phyloP scores from a whole-genome alignment of 805 yeast genomes.

The Sugiyamaella mastotermitis region DNA sequence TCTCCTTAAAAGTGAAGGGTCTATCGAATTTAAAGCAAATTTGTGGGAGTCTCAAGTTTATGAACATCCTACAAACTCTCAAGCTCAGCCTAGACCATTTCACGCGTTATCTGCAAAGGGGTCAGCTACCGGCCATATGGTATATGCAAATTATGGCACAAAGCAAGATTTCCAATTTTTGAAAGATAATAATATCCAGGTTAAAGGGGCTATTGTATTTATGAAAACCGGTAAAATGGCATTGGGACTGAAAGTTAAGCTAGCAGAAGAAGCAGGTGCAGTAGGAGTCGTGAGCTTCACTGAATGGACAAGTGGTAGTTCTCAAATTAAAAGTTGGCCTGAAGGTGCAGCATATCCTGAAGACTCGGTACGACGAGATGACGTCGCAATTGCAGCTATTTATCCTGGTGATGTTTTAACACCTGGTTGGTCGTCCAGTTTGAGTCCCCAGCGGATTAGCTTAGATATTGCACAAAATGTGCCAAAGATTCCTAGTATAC shows the following conservation, averaged over 20 bases:
- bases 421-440: slow-evolving; percentile 64
- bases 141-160: slow-evolving; percentile 67
- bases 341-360: slow-evolving; percentile 33
- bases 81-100: slow-evolving; percentile 35
- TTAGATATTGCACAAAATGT: slow-evolving; percentile 46
- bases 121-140: slow-evolving; percentile 43
- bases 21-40: slow-evolving; percentile 31
- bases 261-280: slow-evolving; percentile 55
- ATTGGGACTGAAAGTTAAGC: slow-evolving; percentile 44
- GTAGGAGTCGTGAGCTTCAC: slow-evolving; percentile 64
- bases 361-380: slow-evolving; percentile 44
- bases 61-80: slow-evolving; percentile 21
- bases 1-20: slow-evolving; percentile 23
- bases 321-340: slow-evolving; percentile 25
- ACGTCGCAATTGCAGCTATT: slow-evolving; percentile 28
- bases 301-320: slow-evolving; percentile 24
- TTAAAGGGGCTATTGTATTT: slow-evolving; percentile 50
- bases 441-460: slow-evolving; percentile 34
- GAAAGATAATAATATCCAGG: slow-evolving; percentile 32
- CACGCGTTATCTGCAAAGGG: slow-evolving; percentile 66
- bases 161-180: slow-evolving; percentile 46
- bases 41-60: slow-evolving; percentile 32
- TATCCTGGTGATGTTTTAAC: slow-evolving; percentile 74
- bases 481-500: slow-evolving; percentile 70
- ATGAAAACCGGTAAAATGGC: slow-evolving; percentile 48